Percentiles rank a stretch among this genome's conserved stretches.
Evolutionary conservation across 441 rosid species (phyloP).

Genomic region (Syzygium malaccense): DNA sequence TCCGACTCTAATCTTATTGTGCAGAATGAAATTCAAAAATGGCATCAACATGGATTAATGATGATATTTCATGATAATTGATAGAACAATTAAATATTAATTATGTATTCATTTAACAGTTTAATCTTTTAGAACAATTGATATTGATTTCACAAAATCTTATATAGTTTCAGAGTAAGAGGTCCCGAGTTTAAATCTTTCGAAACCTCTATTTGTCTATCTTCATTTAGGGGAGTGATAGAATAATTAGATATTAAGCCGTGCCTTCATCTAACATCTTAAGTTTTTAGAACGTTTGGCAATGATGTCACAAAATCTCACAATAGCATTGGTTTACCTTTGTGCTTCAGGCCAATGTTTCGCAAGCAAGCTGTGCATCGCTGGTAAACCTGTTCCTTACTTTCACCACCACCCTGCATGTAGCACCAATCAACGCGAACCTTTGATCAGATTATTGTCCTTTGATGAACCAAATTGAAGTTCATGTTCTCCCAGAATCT

Average conservation of each 20-base stretch:
- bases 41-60: not conserved
- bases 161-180: too few relatives aligned
- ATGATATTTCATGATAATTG: not conserved
- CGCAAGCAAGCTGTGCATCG: not conserved
- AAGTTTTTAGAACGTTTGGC: not conserved
- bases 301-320: not conserved
- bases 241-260: too few relatives aligned
- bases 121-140: too few relatives aligned
- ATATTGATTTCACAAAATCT: too few relatives aligned
- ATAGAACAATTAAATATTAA: too few relatives aligned
- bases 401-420: not conserved
- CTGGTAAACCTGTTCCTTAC: not conserved
- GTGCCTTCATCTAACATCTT: not conserved
- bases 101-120: too few relatives aligned
- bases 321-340: not conserved
- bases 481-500: not conserved
- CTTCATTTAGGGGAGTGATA: too few relatives aligned
- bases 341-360: not conserved
- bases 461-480: not conserved
- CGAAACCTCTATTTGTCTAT: too few relatives aligned
- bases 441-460: not conserved
- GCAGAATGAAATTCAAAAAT: not conserved
- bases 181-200: too few relatives aligned
- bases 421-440: not conserved
- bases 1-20: not conserved